Percentiles rank a stretch among this genome's conserved stretches.
phyloP scores from a whole-genome alignment of 208 protist genomes.

The Leptomonas pyrrhocoris region DNA sequence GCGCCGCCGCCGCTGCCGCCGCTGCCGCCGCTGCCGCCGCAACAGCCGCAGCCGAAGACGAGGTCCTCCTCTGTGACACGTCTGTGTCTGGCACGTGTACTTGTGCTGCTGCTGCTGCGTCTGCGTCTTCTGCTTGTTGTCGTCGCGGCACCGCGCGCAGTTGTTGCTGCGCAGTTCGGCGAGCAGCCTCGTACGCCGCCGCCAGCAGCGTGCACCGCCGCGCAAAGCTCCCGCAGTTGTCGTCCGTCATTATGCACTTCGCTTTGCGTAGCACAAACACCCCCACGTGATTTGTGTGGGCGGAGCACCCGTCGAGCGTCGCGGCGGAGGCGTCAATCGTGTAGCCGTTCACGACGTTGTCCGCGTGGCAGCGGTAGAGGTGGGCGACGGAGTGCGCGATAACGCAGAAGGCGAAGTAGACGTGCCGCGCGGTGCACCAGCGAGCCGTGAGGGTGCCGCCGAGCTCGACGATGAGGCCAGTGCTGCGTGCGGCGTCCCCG shows the following conservation, averaged over 20 bases:
- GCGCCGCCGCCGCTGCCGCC: slow-evolving; percentile 6
- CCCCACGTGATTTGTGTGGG: slow-evolving; percentile 65
- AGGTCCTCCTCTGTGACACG: slow-evolving; percentile 1
- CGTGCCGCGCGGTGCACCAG: slow-evolving; percentile 47
- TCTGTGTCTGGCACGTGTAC: background rate
- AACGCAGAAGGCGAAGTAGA: slow-evolving; percentile 81
- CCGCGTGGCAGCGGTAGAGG: slow-evolving; percentile 68
- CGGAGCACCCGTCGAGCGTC: slow-evolving; percentile 73
- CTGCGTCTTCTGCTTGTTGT: background rate
- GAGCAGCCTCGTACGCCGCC: slow-evolving; percentile 25
- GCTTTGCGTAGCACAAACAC: slow-evolving; percentile 68
- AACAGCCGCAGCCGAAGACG: too few relatives aligned
- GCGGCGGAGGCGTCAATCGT: slow-evolving; percentile 76
- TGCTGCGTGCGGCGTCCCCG: slow-evolving; percentile 37
- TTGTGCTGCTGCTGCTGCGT: background rate
- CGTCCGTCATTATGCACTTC: slow-evolving; percentile 68
- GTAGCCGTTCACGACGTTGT: slow-evolving; percentile 79
- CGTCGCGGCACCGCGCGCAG: background rate
- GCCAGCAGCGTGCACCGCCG: slow-evolving; percentile 37
- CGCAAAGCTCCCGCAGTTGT: slow-evolving; percentile 40
- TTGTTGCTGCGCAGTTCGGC: slow-evolving; percentile 8
- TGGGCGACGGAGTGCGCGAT: slow-evolving; percentile 78
- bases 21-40: slow-evolving; percentile 11
- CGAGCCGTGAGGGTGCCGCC: slow-evolving; percentile 64
- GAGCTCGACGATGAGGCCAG: slow-evolving; percentile 75